Percentiles rank a stretch among this genome's conserved stretches.
These are phyloP conservation scores for Saturnispora ahearnii DNA, from an alignment of 805 yeast species.

Conservation along the genomic window DNA sequence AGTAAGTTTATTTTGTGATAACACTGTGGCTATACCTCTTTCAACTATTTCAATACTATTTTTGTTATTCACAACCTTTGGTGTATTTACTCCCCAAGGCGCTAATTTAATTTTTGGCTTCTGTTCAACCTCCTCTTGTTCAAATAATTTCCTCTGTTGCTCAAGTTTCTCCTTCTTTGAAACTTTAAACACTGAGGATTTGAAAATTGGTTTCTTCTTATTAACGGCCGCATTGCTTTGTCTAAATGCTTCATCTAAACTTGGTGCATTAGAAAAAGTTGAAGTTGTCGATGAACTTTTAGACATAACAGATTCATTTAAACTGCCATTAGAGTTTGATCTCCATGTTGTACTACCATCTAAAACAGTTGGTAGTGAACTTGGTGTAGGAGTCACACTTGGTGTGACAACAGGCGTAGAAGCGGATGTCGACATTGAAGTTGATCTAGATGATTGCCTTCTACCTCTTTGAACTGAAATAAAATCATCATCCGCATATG, in stretches of 20 bases:
- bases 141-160: constrained; percentile 3
- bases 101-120: neutral
- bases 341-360: neutral
- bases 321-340: neutral
- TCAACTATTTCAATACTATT: constrained; percentile 2
- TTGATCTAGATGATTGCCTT: constrained; percentile 18
- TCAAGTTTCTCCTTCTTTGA: constrained; percentile 17
- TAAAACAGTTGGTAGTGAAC: neutral
- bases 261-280: neutral
- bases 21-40: constrained; percentile 13
- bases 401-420: neutral
- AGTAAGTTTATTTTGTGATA: constrained; percentile 36
- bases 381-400: no score
- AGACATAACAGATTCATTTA: neutral
- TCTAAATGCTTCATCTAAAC: constrained; percentile 4
- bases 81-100: constrained; percentile 11
- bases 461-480: constrained; percentile 28
- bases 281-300: constrained; percentile 2
- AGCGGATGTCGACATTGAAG: neutral
- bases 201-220: constrained; percentile 2
- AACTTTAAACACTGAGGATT: constrained; percentile 6
- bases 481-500: constrained; percentile 18
- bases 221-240: neutral
- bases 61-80: constrained; percentile 10
- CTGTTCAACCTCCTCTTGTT: constrained; percentile 5